Evolutionary conservation across 2,329 filamentous ascomycete species (phyloP).

Genomic region (Aspergillaceae sp.): DNA sequence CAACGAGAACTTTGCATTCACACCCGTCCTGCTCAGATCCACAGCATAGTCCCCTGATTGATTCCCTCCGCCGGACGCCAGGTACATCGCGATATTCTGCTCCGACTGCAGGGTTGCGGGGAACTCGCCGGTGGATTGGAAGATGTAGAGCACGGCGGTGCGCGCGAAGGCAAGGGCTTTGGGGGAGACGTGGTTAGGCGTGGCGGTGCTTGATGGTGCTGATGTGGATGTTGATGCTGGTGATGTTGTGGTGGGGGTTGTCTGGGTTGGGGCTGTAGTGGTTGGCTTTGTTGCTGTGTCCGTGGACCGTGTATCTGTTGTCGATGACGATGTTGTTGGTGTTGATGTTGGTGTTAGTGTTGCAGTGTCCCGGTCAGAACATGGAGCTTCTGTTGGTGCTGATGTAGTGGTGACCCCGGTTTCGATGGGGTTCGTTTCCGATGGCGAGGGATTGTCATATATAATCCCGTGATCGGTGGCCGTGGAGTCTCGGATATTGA

Average conservation of each 20-base stretch:
- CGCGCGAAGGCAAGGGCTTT: constrained; percentile 27
- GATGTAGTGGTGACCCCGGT: neutral
- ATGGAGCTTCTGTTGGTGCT: neutral
- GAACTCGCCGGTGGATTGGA: constrained; percentile 26
- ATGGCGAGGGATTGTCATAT: constrained; percentile 16
- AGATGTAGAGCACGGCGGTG: constrained; percentile 35
- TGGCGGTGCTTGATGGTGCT: constrained; percentile 1
- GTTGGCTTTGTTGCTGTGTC: constrained; percentile 12
- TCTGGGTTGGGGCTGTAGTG: constrained; percentile 8
- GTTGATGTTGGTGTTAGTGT: neutral
- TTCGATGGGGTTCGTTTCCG: neutral
- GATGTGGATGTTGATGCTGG: constrained; percentile 1
- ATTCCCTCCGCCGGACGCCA: constrained; percentile 14
- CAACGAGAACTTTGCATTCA: constrained; percentile 22
- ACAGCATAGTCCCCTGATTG: constrained; percentile 16
- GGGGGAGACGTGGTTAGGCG: constrained; percentile 10
- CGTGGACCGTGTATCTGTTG: constrained; percentile 10
- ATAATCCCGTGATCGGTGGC: constrained; percentile 32
- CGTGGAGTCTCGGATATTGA: constrained; percentile 11
- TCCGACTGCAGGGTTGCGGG: constrained; percentile 21
- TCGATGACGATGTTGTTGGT: neutral
- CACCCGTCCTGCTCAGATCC: constrained; percentile 11
- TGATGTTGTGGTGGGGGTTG: constrained; percentile 10
- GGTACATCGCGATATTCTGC: constrained; percentile 24
- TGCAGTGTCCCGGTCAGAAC: too few species aligned